phyloP scores from a whole-genome alignment of 2,329 filamentous ascomycete species.

The Scedosporium boydii region DNA sequence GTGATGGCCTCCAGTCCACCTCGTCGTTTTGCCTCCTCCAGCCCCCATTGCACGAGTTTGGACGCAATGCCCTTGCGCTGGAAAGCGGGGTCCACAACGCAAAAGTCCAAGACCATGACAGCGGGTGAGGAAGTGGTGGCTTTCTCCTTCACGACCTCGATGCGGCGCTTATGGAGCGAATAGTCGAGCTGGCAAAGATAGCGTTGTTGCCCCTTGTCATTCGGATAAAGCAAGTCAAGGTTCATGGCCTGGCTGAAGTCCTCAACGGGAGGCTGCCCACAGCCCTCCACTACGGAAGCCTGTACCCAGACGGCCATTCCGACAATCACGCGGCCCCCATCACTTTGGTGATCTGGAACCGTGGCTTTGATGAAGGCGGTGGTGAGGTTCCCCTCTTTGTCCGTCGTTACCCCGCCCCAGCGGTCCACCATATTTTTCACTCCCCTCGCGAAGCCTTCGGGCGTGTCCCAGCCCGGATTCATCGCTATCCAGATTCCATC shows the following conservation, averaged over 20 bases:
- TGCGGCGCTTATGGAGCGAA: conserved; percentile 33
- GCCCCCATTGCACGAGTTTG: conserved; percentile 36
- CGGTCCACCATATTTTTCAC: conserved; percentile 28
- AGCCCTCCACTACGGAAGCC: conserved; percentile 35
- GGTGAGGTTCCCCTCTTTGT: conserved; percentile 35
- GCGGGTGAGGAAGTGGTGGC: conserved; percentile 28
- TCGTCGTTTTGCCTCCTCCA: conserved; percentile 29
- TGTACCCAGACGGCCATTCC: conserved; percentile 49
- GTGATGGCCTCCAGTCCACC: conserved; percentile 31
- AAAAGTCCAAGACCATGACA: conserved; percentile 39
- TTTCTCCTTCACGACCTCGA: conserved; percentile 30
- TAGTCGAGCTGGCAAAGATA: conserved; percentile 33
- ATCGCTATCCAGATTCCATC: conserved; percentile 42
- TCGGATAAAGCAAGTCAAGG: conserved; percentile 29
- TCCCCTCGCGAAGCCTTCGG: conserved; percentile 27
- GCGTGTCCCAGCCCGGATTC: conserved; percentile 46
- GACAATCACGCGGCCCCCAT: conserved; percentile 24
- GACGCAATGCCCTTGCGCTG: conserved; percentile 39
- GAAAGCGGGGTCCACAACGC: conserved; percentile 41
- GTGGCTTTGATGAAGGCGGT: conserved; percentile 46
- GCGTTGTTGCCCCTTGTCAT: conserved; percentile 31
- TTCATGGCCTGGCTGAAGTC: conserved; percentile 21
- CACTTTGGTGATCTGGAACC: conserved; percentile 22
- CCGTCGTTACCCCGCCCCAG: conserved; percentile 27
- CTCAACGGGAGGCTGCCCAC: conserved; percentile 29